phyloP scores from a whole-genome alignment of 495 filamentous ascomycete species.

The Aspergillus incahuasiensis region DNA sequence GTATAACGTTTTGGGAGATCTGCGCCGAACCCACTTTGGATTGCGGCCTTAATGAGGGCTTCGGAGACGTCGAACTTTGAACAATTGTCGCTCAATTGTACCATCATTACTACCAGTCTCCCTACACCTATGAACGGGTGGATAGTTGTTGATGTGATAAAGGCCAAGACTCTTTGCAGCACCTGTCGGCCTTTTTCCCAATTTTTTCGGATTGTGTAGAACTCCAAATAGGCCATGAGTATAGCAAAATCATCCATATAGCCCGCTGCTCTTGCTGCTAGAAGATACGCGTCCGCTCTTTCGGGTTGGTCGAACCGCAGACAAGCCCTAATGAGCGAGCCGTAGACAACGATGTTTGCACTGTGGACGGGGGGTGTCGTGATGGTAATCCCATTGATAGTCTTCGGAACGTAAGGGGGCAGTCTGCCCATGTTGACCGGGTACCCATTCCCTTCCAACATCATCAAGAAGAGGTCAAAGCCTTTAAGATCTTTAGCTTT shows the following conservation, averaged over 20 bases:
- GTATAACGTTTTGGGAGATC: slow-evolving; percentile 20
- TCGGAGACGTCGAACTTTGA: slow-evolving; percentile 26
- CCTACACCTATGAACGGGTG: slow-evolving; percentile 23
- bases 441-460: slow-evolving; percentile 36
- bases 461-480: slow-evolving; percentile 40
- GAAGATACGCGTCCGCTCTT: slow-evolving; percentile 41
- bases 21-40: slow-evolving; percentile 36
- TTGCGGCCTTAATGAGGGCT: slow-evolving; percentile 33
- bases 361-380: slow-evolving; percentile 33
- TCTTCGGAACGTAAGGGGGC: slow-evolving; percentile 22
- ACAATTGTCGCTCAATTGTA: slow-evolving; percentile 36
- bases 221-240: slow-evolving; percentile 35
- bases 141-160: slow-evolving; percentile 32
- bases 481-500: slow-evolving; percentile 42
- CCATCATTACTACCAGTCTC: slow-evolving; percentile 37
- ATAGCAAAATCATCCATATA: slow-evolving; percentile 40
- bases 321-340: slow-evolving; percentile 31
- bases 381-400: slow-evolving; percentile 36
- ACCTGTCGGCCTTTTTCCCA: slow-evolving; percentile 34
- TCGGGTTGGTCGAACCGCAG: slow-evolving; percentile 43
- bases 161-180: slow-evolving; percentile 34
- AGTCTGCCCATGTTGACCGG: slow-evolving; percentile 36
- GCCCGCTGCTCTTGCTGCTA: slow-evolving; percentile 32
- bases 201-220: slow-evolving; percentile 36
- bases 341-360: slow-evolving; percentile 33